These are phyloP conservation scores for Candida tibetensis DNA, from an alignment of 805 yeast genomes.

Conservation along the genomic window DNA sequence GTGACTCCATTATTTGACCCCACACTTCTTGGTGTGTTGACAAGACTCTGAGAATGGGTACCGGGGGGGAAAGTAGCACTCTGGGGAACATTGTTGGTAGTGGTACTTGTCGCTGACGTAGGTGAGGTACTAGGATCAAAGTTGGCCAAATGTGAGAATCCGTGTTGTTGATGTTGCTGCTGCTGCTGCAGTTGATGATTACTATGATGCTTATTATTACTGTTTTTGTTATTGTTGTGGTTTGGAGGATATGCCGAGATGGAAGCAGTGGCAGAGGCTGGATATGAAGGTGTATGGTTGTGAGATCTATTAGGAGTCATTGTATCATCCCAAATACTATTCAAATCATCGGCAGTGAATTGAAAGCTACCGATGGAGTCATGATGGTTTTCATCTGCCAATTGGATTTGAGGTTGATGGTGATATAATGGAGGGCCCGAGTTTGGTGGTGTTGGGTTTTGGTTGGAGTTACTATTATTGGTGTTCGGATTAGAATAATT, in stretches of 20 bases:
- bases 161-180: not conserved
- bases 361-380: conserved; percentile 8
- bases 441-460: conserved; percentile 7
- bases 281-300: conserved; percentile 6
- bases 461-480: conserved; percentile 1
- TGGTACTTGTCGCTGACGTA: not conserved
- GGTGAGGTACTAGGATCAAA: conserved; percentile 7
- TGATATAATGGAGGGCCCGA: conserved; percentile 6
- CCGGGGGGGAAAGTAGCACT: not conserved
- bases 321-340: conserved; percentile 11
- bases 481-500: conserved; percentile 3
- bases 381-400: conserved; percentile 2
- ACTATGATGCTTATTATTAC: not conserved
- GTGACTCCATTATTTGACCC: not conserved
- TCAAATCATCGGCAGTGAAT: conserved; percentile 12
- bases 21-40: conserved; percentile 4
- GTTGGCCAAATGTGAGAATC: conserved; percentile 8
- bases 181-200: too few relatives aligned
- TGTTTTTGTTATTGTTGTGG: not conserved
- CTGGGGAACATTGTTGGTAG: not conserved
- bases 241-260: conserved; percentile 3
- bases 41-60: not conserved
- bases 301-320: conserved; percentile 5
- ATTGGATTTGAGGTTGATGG: conserved; percentile 4
- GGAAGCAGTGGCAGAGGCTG: conserved; percentile 4